Evolutionary conservation across 2,329 filamentous ascomycete genomes (phyloP), one percentile per base, ranked within the genome.

Genomic region (Cladosporium cucumerinum): DNA sequence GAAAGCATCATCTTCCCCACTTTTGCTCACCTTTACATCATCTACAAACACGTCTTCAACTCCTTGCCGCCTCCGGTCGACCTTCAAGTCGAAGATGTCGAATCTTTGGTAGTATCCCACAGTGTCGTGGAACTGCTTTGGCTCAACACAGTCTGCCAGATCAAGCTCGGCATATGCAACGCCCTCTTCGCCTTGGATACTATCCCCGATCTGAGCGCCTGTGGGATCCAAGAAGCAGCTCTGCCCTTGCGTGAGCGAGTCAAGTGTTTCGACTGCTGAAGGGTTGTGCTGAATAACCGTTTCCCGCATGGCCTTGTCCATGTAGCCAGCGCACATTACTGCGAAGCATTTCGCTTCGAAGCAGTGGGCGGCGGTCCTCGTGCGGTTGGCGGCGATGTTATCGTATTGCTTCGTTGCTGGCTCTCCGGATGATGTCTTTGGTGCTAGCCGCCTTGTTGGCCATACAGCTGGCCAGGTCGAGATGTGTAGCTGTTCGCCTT

Each of bases 311-410:
- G 58, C 63, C 0, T 77, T 51, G 23, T 78, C 80, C 0, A 86
- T 71, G 25, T 78, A 70, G 0, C 79, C 80, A 0, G 81, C 77
- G 66, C 82, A 84, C 18, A 84, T 70, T 0, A 86, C 78, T 0
- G 84, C 84, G 55, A 86, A 86, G 51, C 80, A 83, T 67, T 86
- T 86, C 0, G 82, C 84, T 63, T 86, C 85, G 67, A 87, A 86
- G 67, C 83, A 86, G 70, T 86, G 84, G 0, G 82, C 83, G 0
- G 83, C 83, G 2, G 82, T 80, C 2, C 84, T 75, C 0, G 76
- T 82, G n/a, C 78, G 75, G 66, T 86, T 86, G 0, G 84, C 84
- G 0, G 80, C 75, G 1, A 85, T 74, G 66, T 86, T 85, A 67
- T 86, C 82, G 67, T 85, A 86, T 51, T 85, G 82, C 63, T 69